Base-by-base conservation (phyloP, 257 asterid species). In the Petunia secreta region DNA sequence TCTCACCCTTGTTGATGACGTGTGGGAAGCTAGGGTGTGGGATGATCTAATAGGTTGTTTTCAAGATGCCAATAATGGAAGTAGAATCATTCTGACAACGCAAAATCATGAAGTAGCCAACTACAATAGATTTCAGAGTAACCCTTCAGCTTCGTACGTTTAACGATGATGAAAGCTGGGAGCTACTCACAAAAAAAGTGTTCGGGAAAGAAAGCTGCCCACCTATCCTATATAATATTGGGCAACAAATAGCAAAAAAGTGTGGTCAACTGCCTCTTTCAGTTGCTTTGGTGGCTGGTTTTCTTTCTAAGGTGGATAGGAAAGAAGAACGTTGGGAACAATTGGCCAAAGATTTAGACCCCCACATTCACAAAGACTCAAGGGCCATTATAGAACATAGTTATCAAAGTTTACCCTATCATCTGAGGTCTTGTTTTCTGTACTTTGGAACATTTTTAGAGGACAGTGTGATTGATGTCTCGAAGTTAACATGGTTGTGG, bases 371-470 rank as follows among this genome's bases (percentile, higher is more conserved):
- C 1, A 36, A 8, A 11, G 73, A 64, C 46, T 1, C 39, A 37
- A 64, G 5, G 75, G 8, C 57, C 14, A 46, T 77, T 13, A 48
- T 85, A 58, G 85, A 81, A 55, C 11, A 78, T 40, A 84, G 87
- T 67, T 79, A 78, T 57, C 40, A 16, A 13, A 59, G 48, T 11
- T 82, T 85, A 44, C 85, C 85, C 0, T 10, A 38, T 41, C 44
- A 75, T 62, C 14, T 85, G 79, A 84, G 77, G 1, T 44, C 83
- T n/a, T 81, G 83, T 40, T 80, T 84, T 40, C 73, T 81, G 34
- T 84, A 81, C 46, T 66, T 84, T 44, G 85, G 87, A 43, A 40
- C 59, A 43, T 79, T 84, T 40, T 53, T 80, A 53, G 77, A 62
- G 68, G 83, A 81, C 25, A 10, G 13, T 4, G 59, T 77, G 39